Conservation (phyloP, 495 filamentous ascomycete genomes). For the Lasiosphaeria miniovina region DNA sequence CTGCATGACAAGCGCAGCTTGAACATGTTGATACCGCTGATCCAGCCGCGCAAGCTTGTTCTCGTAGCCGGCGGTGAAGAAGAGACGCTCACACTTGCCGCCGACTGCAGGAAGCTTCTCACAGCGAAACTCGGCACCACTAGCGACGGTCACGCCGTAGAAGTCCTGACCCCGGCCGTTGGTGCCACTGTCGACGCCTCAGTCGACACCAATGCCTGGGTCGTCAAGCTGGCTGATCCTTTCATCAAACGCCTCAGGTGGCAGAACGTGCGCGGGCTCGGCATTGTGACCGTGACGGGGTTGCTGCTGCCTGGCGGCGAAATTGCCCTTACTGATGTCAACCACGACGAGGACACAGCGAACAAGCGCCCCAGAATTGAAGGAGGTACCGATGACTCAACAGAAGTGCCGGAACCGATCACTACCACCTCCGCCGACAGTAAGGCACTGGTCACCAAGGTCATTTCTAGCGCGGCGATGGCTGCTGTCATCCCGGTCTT, state of each 20-base stretch:
- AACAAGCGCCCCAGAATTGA: conserved; percentile 33
- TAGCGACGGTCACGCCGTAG: conserved; percentile 38
- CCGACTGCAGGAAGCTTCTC: conserved; percentile 76
- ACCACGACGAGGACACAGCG: conserved; percentile 23
- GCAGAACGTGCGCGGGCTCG: conserved; percentile 87
- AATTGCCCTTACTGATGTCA: conserved; percentile 57
- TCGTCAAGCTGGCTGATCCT: conserved; percentile 78
- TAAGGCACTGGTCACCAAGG: conserved; percentile 4
- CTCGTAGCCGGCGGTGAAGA: conserved; percentile 73
- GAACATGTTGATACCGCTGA: conserved; percentile 91
- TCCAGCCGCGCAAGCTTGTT: conserved; percentile 90
- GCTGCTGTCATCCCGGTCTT: conserved; percentile 56
- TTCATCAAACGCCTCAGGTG: conserved; percentile 83
- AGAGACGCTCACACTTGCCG: conserved; percentile 73
- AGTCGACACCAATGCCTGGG: conserved; percentile 97
- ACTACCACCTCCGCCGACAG: conserved; percentile 2
- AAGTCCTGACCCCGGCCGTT: conserved; percentile 75
- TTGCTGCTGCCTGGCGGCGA: conserved; percentile 45
- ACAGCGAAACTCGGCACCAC: conserved; percentile 46
- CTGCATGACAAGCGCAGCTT: conserved; percentile 90
- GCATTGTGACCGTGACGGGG: conserved; percentile 83
- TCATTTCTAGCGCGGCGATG: background rate
- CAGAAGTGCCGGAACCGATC: no score
- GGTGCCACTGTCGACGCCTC: conserved; percentile 79
- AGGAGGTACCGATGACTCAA: background rate